Conservation (phyloP, 352 stramenopile genomes). For the Globisporangium orthogonon region DNA sequence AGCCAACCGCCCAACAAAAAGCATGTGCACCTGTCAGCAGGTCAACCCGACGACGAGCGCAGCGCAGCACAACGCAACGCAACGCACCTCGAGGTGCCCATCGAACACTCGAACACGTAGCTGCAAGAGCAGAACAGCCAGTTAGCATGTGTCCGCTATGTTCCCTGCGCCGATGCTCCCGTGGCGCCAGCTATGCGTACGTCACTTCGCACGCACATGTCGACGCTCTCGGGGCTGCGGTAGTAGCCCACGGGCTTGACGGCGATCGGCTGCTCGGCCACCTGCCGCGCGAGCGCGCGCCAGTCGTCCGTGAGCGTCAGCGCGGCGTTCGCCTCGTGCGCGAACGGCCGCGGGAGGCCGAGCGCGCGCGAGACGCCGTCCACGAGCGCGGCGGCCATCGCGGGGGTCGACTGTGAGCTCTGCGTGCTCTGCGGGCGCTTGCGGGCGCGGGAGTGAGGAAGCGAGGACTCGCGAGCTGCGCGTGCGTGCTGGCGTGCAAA, state of each 20-base stretch:
- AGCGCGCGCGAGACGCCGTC: slow-evolving; percentile 53
- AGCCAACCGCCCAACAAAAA: neutral
- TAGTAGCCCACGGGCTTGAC: slow-evolving; percentile 76
- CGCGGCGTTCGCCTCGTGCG: slow-evolving; percentile 53
- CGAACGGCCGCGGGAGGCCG: slow-evolving; percentile 49
- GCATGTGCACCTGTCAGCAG: neutral
- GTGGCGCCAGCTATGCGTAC: too few species aligned
- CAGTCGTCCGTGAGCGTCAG: slow-evolving; percentile 63
- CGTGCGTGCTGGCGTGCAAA: too few species aligned
- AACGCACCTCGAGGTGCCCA: slow-evolving; percentile 40
- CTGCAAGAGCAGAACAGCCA: slow-evolving; percentile 15
- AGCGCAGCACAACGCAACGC: neutral
- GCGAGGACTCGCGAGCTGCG: too few species aligned
- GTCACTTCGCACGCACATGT: slow-evolving; percentile 39
- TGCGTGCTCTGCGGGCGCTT: too few species aligned
- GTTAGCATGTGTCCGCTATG: too few species aligned
- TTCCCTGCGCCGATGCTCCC: too few species aligned
- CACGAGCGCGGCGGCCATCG: slow-evolving; percentile 17
- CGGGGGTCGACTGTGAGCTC: too few species aligned
- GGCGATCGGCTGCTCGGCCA: slow-evolving; percentile 39
- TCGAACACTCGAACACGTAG: slow-evolving; percentile 73
- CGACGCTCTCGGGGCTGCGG: slow-evolving; percentile 64
- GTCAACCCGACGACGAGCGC: neutral
- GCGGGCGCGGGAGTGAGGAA: too few species aligned
- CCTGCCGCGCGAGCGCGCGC: slow-evolving; percentile 40